Percentiles rank a stretch among this genome's conserved stretches.
phyloP scores from a whole-genome alignment of 495 filamentous ascomycete species.

The Xylaria sp. region DNA sequence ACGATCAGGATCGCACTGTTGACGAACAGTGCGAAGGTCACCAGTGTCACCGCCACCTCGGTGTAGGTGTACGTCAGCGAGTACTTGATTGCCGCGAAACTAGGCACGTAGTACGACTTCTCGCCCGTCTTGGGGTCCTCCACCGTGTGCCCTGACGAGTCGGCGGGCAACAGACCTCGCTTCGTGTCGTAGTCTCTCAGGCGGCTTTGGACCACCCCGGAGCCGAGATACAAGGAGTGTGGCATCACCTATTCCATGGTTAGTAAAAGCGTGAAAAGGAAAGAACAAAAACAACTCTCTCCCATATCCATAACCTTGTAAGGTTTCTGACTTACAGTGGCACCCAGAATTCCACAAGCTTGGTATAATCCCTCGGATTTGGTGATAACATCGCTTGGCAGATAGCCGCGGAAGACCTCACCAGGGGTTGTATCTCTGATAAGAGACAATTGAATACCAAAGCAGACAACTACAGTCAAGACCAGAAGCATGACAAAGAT shows the following conservation, averaged over 20 bases:
- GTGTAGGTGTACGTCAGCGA: constrained; percentile 83
- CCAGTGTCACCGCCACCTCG: constrained; percentile 78
- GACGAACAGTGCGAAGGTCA: constrained; percentile 92
- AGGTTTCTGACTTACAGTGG: constrained; percentile 62
- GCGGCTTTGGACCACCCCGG: constrained; percentile 83
- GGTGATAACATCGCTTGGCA: constrained; percentile 79
- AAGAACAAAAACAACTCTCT: not conserved
- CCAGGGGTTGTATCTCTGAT: constrained; percentile 73
- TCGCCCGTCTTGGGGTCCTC: constrained; percentile 40
- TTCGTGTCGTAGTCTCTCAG: constrained; percentile 78
- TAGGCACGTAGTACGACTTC: constrained; percentile 75
- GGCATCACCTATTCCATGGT: constrained; percentile 69
- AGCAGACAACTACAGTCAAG: constrained; percentile 85
- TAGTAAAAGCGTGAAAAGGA: not conserved
- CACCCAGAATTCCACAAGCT: constrained; percentile 89
- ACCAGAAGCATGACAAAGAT: constrained; percentile 80
- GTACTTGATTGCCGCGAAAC: constrained; percentile 74
- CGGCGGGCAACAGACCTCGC: constrained; percentile 59
- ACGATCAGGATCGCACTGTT: constrained; percentile 92
- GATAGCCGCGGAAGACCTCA: constrained; percentile 82
- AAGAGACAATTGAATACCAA: constrained; percentile 85
- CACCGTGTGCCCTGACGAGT: constrained; percentile 36
- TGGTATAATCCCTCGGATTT: constrained; percentile 75
- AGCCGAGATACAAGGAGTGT: constrained; percentile 88
- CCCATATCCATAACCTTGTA: not conserved